phyloP scores from a whole-genome alignment of 2,329 filamentous ascomycete species.

The Pezicula carpinea region DNA sequence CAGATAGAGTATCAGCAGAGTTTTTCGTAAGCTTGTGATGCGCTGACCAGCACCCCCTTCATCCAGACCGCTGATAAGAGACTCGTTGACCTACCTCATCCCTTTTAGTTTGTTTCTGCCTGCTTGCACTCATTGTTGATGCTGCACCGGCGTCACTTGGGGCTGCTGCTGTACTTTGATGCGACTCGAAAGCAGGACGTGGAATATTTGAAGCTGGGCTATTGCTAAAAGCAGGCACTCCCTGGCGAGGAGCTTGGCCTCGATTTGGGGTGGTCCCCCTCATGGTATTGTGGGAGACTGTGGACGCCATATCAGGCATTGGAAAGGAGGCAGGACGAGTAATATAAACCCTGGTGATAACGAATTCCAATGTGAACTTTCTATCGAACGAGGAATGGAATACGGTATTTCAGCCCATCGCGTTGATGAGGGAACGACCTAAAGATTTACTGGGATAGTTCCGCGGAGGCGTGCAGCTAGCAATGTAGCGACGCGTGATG shows the following conservation, averaged over 20 bases:
- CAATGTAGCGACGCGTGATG: no score
- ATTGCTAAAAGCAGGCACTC: constrained; percentile 51
- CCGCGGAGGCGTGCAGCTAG: no score
- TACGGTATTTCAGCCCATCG: not conserved
- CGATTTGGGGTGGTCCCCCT: constrained; percentile 68
- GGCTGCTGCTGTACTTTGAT: constrained; percentile 37
- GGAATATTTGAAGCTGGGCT: constrained; percentile 67
- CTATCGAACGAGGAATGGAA: not conserved
- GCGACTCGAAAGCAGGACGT: constrained; percentile 62
- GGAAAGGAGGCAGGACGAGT: not conserved
- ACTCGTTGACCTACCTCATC: constrained; percentile 73
- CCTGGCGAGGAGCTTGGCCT: constrained; percentile 48
- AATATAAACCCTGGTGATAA: not conserved
- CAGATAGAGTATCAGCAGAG: constrained; percentile 15
- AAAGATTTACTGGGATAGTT: no score
- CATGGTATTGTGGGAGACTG: constrained; percentile 41
- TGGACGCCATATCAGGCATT: constrained; percentile 24
- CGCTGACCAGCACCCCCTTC: not conserved
- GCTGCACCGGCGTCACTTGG: constrained; percentile 42
- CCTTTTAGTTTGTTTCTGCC: constrained; percentile 93
- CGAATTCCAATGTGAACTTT: not conserved
- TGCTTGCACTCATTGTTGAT: constrained; percentile 83
- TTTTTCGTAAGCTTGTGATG: not conserved
- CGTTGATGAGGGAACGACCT: constrained; percentile 11
- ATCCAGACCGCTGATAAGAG: constrained; percentile 6